A percentile compares a stretch with the other conserved stretches of the same genome.
Conservation (phyloP, 164 flowering plant genomes). For the Macadamia tetraphylla region DNA sequence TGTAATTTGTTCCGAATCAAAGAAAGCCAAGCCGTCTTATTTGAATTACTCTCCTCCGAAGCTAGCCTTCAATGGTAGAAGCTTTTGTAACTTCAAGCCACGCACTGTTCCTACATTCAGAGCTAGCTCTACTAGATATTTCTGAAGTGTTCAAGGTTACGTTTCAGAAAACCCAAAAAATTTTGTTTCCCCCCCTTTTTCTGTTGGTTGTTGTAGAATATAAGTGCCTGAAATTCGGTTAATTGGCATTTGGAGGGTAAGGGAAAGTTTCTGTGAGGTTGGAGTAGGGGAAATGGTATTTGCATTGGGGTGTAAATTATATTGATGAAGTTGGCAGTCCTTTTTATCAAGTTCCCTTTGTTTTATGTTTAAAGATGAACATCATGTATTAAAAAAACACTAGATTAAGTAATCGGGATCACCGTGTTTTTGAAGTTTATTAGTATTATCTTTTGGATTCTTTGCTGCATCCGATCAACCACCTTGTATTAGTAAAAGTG, state of each 20-base stretch:
- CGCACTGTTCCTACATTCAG: slow-evolving; percentile 12
- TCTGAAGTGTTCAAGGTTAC: slow-evolving; percentile 26
- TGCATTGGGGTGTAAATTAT: slow-evolving; percentile 93
- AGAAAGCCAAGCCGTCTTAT: slow-evolving; percentile 12
- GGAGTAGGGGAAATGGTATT: slow-evolving; percentile 60
- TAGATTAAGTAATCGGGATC: neutral
- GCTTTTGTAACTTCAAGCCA: slow-evolving; percentile 30
- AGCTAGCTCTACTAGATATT: slow-evolving; percentile 33
- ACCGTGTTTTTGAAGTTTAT: neutral
- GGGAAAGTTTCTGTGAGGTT: slow-evolving; percentile 71
- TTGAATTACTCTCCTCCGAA: slow-evolving; percentile 17
- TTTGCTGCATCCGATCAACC: neutral
- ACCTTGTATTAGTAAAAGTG: too few relatives aligned
- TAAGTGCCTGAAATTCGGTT: slow-evolving; percentile 3
- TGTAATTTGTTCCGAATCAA: slow-evolving; percentile 14
- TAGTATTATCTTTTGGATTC: too few relatives aligned
- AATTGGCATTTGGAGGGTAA: slow-evolving; percentile 45
- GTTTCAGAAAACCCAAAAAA: slow-evolving; percentile 35
- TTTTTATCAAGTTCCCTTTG: too few relatives aligned
- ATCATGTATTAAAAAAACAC: neutral
- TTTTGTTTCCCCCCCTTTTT: neutral
- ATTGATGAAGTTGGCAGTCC: slow-evolving; percentile 64
- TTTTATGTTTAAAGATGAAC: too few relatives aligned
- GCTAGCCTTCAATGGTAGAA: slow-evolving; percentile 18
- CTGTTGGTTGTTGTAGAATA: neutral